Evolutionary conservation across 1,284 basidiomycete genomes (phyloP).

Genomic region (Sporisorium graminicola): DNA sequence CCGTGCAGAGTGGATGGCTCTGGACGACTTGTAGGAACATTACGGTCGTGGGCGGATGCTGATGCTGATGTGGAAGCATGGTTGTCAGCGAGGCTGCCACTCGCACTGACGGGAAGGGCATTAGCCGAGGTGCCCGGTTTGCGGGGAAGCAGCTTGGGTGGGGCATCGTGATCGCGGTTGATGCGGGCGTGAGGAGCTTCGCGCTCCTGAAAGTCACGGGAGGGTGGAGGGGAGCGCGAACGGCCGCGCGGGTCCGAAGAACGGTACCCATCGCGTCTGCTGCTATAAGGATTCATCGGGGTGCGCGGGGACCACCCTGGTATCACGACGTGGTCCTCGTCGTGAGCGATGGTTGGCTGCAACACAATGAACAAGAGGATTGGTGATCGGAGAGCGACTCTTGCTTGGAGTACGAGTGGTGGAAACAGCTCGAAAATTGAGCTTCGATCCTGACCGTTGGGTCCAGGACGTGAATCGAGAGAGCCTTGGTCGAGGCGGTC

Average conservation of each 20-base stretch:
- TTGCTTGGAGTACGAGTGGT: background rate
- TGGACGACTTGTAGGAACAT: slow-evolving; percentile 1
- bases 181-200: background rate
- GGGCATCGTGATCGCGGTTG: slow-evolving; percentile 14
- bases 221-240: slow-evolving; percentile 20
- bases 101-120: background rate
- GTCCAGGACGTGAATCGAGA: background rate
- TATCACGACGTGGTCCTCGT: background rate
- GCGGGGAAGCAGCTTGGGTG: slow-evolving; percentile 10
- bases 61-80: background rate
- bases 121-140: slow-evolving; percentile 13
- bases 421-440: background rate
- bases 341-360: background rate
- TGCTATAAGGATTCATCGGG: slow-evolving; percentile 15
- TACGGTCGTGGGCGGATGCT: slow-evolving; percentile 4
- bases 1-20: background rate
- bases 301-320: slow-evolving; percentile 5
- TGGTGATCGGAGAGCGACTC: background rate
- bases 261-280: slow-evolving; percentile 15
- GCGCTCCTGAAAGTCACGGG: slow-evolving; percentile 5
- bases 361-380: no score
- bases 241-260: slow-evolving; percentile 16
- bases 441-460: background rate
- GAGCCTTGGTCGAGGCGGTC: background rate
- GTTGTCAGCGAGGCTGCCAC: background rate